Conservation (phyloP, 768 basidiomycete genomes). For the Lactarius deliciosus region DNA sequence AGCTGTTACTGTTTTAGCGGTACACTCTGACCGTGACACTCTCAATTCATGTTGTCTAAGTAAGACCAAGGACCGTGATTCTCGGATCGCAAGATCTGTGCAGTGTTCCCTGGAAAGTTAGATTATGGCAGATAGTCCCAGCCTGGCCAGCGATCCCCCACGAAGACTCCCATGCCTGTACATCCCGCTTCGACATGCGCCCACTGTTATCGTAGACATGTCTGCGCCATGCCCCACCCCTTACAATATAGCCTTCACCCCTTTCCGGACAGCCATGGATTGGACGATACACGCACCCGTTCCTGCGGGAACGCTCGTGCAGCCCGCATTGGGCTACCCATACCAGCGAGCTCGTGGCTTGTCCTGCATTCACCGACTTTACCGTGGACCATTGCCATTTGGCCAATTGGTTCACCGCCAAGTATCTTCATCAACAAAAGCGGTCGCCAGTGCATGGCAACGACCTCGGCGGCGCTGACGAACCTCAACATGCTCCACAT, state of each 20-base stretch:
- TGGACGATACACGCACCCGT: slow-evolving; percentile 53
- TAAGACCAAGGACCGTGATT: not conserved
- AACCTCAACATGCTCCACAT: no score
- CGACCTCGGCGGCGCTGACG: no score
- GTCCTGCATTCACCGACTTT: no score
- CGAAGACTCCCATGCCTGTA: slow-evolving; percentile 33
- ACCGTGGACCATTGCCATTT: no score
- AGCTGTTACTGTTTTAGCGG: not conserved
- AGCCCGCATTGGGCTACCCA: no score
- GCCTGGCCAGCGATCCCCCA: slow-evolving; percentile 22
- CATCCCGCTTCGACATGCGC: slow-evolving; percentile 53
- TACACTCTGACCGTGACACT: not conserved
- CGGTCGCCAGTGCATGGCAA: no score
- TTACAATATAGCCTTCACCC: slow-evolving; percentile 56
- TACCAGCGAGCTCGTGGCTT: no score
- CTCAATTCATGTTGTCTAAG: not conserved
- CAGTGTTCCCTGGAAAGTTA: not conserved
- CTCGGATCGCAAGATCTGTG: not conserved
- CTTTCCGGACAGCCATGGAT: slow-evolving; percentile 58
- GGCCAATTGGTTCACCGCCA: no score
- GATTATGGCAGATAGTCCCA: slow-evolving; percentile 8
- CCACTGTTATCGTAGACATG: slow-evolving; percentile 59
- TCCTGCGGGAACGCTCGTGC: slow-evolving; percentile 52
- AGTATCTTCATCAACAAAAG: no score
- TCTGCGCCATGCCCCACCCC: slow-evolving; percentile 58